Evolutionary conservation across 192 early-diverging fungal species (phyloP).

Genomic region (Fimicolochytrium jonesii): DNA sequence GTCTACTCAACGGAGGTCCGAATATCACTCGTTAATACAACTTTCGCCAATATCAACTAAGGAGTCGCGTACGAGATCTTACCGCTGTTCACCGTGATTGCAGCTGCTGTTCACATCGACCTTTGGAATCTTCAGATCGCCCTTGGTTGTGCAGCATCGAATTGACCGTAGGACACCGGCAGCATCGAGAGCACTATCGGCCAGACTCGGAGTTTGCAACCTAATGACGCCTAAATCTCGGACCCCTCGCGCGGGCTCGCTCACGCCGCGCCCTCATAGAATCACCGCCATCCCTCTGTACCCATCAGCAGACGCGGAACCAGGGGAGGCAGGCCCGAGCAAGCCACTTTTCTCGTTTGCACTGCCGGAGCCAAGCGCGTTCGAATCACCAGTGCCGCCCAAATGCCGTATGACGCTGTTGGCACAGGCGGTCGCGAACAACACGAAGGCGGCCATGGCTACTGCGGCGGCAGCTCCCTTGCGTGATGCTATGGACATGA

Average conservation of each 20-base stretch:
- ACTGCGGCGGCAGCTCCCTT: no score
- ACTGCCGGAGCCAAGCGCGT: neutral
- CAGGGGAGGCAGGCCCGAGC: no score
- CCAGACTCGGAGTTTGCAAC: no score
- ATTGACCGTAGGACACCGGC: neutral
- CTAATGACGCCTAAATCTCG: conserved; percentile 3
- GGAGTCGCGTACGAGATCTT: no score
- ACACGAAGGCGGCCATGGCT: neutral
- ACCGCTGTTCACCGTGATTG: no score
- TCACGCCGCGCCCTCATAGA: neutral
- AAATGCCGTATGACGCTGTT: neutral
- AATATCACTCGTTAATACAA: no score
- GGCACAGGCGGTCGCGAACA: neutral
- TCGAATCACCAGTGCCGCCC: neutral
- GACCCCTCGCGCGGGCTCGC: neutral
- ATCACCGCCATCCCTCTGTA: neutral
- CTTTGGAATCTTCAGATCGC: no score
- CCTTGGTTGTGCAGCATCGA: no score
- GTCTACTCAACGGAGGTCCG: no score
- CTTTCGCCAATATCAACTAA: no score
- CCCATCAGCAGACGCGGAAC: neutral
- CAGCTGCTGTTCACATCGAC: no score
- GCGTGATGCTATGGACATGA: no score
- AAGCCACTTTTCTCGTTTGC: neutral
- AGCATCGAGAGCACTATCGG: neutral